phyloP scores from a whole-genome alignment of 768 basidiomycete species.

The Mycena epipterygia region DNA sequence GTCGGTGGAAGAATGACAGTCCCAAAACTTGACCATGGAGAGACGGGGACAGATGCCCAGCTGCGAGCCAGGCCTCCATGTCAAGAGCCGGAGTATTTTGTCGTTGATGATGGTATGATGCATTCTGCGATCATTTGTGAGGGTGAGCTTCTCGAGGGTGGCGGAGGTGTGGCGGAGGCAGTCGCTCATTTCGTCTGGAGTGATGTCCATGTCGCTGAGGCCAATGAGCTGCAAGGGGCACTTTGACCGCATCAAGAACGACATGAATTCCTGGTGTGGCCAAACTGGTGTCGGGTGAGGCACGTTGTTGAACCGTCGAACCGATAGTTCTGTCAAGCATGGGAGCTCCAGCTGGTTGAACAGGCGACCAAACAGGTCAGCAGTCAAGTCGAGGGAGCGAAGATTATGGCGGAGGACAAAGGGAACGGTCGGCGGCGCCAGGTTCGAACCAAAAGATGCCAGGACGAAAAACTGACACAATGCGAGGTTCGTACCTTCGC shows the following conservation, averaged over 20 bases:
- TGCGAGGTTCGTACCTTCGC: constrained; percentile 30
- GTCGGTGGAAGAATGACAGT: constrained; percentile 42
- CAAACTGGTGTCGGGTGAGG: constrained; percentile 38
- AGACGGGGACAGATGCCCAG: constrained; percentile 39
- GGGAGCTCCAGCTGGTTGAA: constrained; percentile 44
- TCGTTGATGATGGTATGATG: constrained; percentile 36
- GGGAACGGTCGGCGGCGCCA: not conserved
- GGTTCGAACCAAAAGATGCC: constrained; percentile 6
- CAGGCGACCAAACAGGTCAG: constrained; percentile 37
- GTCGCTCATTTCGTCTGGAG: constrained; percentile 29
- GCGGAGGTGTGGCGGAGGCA: constrained; percentile 30
- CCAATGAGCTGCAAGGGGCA: constrained; percentile 35
- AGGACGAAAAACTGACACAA: constrained; percentile 34
- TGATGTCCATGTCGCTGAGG: constrained; percentile 35
- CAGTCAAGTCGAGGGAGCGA: constrained; percentile 37
- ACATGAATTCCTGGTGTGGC: constrained; percentile 42
- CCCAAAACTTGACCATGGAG: constrained; percentile 40
- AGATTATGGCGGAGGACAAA: constrained; percentile 38
- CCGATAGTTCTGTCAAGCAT: constrained; percentile 37
- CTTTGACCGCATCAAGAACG: constrained; percentile 39
- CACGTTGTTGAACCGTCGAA: constrained; percentile 35
- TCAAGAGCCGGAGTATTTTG: constrained; percentile 36
- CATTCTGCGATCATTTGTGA: constrained; percentile 33
- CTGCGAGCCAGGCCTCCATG: constrained; percentile 24
- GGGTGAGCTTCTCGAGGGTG: constrained; percentile 34